phyloP scores from a whole-genome alignment of 1,139 yeast species.

The Yamadazyma sp. region DNA sequence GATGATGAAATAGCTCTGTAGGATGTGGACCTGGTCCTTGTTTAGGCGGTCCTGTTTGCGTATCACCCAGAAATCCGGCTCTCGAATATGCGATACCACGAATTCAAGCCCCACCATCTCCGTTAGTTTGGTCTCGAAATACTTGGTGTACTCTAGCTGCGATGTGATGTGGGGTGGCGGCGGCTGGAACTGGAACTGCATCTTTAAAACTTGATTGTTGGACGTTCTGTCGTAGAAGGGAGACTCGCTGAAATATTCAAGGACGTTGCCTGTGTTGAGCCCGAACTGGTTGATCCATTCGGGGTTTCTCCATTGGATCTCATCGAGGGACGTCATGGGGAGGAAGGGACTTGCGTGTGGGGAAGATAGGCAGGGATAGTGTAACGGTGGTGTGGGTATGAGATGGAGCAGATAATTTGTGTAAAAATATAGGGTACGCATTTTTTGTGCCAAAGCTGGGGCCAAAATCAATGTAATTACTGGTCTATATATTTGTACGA shows the following conservation, averaged over 20 bases:
- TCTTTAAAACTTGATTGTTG: conserved; percentile 88
- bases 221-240: conserved; percentile 95
- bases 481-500: too few relatives aligned
- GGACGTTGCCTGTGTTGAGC: conserved; percentile 80
- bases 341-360: not conserved
- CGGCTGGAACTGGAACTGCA: conserved; percentile 90
- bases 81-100: conserved; percentile 69
- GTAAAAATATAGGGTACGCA: too few relatives aligned
- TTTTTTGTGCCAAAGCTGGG: too few relatives aligned
- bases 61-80: conserved; percentile 91
- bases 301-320: conserved; percentile 95
- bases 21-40: conserved; percentile 50
- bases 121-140: conserved; percentile 56
- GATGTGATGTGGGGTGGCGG: conserved; percentile 36
- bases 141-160: conserved; percentile 30
- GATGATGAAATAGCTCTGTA: conserved; percentile 78
- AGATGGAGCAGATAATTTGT: too few relatives aligned
- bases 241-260: conserved; percentile 88
- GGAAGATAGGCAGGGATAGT: too few relatives aligned
- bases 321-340: conserved; percentile 54
- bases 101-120: conserved; percentile 89
- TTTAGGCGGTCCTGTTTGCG: conserved; percentile 72
- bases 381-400: too few relatives aligned
- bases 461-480: too few relatives aligned
- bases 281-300: conserved; percentile 94